A percentile compares a stretch with the other conserved stretches of the same genome.
Conservation (phyloP, 768 basidiomycete genomes). For the Termitomyces sp. region DNA sequence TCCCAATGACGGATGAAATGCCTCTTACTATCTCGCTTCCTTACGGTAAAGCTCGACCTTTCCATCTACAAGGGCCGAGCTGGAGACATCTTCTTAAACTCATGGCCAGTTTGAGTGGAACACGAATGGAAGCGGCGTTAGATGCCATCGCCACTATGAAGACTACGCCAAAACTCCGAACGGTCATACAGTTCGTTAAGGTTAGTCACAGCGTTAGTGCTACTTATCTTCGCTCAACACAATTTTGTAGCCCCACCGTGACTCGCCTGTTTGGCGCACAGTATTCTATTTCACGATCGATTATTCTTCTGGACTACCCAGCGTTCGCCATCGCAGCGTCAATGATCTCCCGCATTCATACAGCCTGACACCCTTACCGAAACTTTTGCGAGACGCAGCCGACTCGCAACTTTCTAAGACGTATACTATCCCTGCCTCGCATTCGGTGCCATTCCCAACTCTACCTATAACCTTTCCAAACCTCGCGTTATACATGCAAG, state of each 20-base stretch:
- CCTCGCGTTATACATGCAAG: slow-evolving; percentile 70
- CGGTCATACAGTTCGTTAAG: slow-evolving; percentile 76
- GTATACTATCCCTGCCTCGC: slow-evolving; percentile 63
- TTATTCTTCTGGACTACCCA: slow-evolving; percentile 47
- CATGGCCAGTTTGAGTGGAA: slow-evolving; percentile 67
- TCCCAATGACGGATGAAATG: slow-evolving; percentile 47
- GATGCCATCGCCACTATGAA: slow-evolving; percentile 58
- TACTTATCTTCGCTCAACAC: background rate
- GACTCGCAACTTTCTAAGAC: slow-evolving; percentile 62
- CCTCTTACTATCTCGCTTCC: slow-evolving; percentile 74
- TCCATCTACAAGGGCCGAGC: slow-evolving; percentile 67
- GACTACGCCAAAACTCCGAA: slow-evolving; percentile 54
- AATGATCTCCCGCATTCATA: slow-evolving; percentile 71
- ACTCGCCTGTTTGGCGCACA: slow-evolving; percentile 62
- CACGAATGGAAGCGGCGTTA: slow-evolving; percentile 64
- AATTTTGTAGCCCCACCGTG: slow-evolving; percentile 49
- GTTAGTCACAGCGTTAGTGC: slow-evolving; percentile 29
- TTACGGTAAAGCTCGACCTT: slow-evolving; percentile 57
- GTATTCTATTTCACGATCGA: slow-evolving; percentile 78
- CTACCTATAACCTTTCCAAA: slow-evolving; percentile 74
- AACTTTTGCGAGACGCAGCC: slow-evolving; percentile 55
- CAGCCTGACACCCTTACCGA: slow-evolving; percentile 49
- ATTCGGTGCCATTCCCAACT: slow-evolving; percentile 55
- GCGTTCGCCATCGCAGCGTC: slow-evolving; percentile 41
- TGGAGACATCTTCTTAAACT: slow-evolving; percentile 73